These are phyloP conservation scores for Candida sanyaensis DNA, from an alignment of 1,139 yeast species.

Conservation along the genomic window DNA sequence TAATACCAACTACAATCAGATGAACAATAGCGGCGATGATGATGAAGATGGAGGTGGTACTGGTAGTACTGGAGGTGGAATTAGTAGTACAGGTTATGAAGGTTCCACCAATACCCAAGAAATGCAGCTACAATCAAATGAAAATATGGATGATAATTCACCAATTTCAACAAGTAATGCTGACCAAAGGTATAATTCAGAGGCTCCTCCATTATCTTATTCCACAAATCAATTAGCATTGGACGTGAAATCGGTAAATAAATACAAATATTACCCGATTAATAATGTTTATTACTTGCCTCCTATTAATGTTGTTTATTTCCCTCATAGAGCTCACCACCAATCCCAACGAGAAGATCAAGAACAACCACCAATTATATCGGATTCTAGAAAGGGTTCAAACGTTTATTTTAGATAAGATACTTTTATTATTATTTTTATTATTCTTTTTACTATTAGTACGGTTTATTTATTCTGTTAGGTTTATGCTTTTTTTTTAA, in stretches of 20 bases:
- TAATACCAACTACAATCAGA: background rate
- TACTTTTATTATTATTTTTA: background rate
- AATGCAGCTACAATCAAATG: constrained; percentile 1
- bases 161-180: constrained; percentile 9
- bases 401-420: constrained; percentile 32
- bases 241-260: constrained; percentile 19
- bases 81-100: constrained; percentile 9
- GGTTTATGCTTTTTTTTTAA: no score
- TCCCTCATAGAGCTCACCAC: constrained; percentile 61
- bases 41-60: constrained; percentile 12
- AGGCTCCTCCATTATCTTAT: constrained; percentile 14
- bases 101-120: constrained; percentile 6
- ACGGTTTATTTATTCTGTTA: background rate
- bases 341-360: constrained; percentile 20
- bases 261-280: constrained; percentile 58
- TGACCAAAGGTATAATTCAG: constrained; percentile 1
- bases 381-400: constrained; percentile 26
- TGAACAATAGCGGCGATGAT: constrained; percentile 6
- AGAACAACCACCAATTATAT: constrained; percentile 12
- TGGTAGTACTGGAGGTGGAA: constrained; percentile 10
- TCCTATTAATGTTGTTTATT: constrained; percentile 60
- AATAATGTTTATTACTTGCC: constrained; percentile 58
- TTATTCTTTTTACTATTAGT: no score
- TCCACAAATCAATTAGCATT: constrained; percentile 15
- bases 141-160: constrained; percentile 8